phyloP scores from a whole-genome alignment of 2,329 filamentous ascomycete species.

The Sporothrix inflata region DNA sequence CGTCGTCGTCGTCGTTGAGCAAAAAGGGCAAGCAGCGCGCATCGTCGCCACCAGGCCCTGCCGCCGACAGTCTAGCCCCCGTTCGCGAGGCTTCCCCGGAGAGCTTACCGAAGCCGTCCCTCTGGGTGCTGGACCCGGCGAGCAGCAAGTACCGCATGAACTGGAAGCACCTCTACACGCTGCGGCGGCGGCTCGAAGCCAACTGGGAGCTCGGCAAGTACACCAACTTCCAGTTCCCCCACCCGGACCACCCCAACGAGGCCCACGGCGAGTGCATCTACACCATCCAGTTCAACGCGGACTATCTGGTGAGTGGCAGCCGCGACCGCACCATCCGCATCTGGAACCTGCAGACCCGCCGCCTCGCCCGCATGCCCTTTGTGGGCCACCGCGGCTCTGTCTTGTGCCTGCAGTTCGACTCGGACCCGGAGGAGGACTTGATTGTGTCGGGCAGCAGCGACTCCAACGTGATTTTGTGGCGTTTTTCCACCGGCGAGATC shows the following conservation, averaged over 20 bases:
- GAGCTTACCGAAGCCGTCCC: slow-evolving; percentile 48
- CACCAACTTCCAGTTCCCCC: slow-evolving; percentile 86
- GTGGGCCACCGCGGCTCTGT: slow-evolving; percentile 82
- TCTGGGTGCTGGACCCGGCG: slow-evolving; percentile 56
- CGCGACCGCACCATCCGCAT: slow-evolving; percentile 85
- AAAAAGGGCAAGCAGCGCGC: slow-evolving; percentile 46
- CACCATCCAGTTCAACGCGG: slow-evolving; percentile 83
- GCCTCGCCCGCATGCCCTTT: slow-evolving; percentile 75
- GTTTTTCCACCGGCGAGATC: slow-evolving; percentile 84
- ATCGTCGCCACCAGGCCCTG: slow-evolving; percentile 27
- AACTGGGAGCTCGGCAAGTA: slow-evolving; percentile 89
- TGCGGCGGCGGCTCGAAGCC: slow-evolving; percentile 79
- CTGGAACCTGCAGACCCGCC: slow-evolving; percentile 83
- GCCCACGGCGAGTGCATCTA: slow-evolving; percentile 94
- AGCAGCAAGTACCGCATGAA: slow-evolving; percentile 68
- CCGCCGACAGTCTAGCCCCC: slow-evolving; percentile 11
- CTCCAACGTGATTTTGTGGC: slow-evolving; percentile 87
- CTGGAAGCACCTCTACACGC: slow-evolving; percentile 92
- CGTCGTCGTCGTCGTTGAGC: slow-evolving; percentile 5
- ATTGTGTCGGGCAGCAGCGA: slow-evolving; percentile 97
- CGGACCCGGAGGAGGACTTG: slow-evolving; percentile 81
- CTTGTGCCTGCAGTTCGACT: slow-evolving; percentile 92
- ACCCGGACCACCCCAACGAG: slow-evolving; percentile 77
- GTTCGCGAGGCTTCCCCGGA: background rate
- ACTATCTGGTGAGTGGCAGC: slow-evolving; percentile 90